Conservation (phyloP, 2,329 filamentous ascomycete species). For the Stachybotrys echinatus region DNA sequence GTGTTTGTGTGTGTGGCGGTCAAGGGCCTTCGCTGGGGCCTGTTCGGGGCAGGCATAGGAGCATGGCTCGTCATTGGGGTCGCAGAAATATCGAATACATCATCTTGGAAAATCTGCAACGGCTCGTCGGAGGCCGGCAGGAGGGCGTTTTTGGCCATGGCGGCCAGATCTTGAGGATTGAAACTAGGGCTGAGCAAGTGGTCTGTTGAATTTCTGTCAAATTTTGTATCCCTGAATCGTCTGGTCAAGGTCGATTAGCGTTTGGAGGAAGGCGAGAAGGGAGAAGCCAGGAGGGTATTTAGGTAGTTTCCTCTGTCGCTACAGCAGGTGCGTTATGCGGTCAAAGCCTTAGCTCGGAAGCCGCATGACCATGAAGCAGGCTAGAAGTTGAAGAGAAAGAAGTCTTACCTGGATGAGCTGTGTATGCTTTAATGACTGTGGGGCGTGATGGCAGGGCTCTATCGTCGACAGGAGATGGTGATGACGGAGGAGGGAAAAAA, state of each 20-base stretch:
- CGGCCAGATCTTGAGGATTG: conserved; percentile 25
- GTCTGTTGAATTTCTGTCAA: conserved; percentile 5
- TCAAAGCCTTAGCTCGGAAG: conserved; percentile 9
- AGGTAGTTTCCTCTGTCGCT: not conserved
- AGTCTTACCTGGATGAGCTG: conserved; percentile 18
- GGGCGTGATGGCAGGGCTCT: conserved; percentile 19
- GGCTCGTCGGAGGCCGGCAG: conserved; percentile 40
- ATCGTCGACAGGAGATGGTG: conserved; percentile 9
- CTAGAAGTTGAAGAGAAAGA: conserved; percentile 11
- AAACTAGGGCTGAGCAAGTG: conserved; percentile 10
- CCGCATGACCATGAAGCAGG: conserved; percentile 16
- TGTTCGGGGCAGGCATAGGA: conserved; percentile 48
- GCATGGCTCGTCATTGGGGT: conserved; percentile 49
- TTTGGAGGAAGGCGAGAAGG: too few species aligned
- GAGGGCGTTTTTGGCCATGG: conserved; percentile 49
- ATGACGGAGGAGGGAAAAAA: conserved; percentile 13
- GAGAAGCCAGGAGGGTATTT: not conserved
- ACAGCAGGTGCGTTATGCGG: conserved; percentile 5
- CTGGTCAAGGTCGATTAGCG: too few species aligned
- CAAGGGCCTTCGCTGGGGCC: conserved; percentile 42
- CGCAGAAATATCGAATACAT: conserved; percentile 37
- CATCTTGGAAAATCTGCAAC: conserved; percentile 48
- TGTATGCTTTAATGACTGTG: conserved; percentile 17
- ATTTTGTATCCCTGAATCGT: too few species aligned
- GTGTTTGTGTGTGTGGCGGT: conserved; percentile 53